phyloP scores from a whole-genome alignment of 352 stramenopile genomes.

The Phytophthora quininea region DNA sequence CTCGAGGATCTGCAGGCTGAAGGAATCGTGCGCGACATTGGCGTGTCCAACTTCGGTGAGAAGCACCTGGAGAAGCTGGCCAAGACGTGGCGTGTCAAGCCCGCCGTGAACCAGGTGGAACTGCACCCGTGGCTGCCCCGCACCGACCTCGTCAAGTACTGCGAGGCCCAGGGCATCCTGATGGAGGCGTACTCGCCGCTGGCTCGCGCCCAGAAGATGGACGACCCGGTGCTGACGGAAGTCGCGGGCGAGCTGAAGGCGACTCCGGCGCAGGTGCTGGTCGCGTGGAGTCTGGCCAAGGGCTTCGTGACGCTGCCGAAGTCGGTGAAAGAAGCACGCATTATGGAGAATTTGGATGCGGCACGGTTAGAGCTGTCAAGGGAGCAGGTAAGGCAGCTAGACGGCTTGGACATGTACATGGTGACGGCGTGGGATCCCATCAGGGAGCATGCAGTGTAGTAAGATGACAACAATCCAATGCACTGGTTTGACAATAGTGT shows the following conservation, averaged over 20 bases:
- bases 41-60: slow-evolving; percentile 90
- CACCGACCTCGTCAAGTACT: slow-evolving; percentile 15
- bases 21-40: slow-evolving; percentile 81
- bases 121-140: slow-evolving; percentile 66
- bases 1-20: slow-evolving; percentile 56
- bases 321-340: background rate
- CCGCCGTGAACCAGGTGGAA: slow-evolving; percentile 77
- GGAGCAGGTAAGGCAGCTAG: too few species aligned
- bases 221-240: slow-evolving; percentile 37
- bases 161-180: slow-evolving; percentile 22
- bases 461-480: too few species aligned
- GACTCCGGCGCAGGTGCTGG: slow-evolving; percentile 48
- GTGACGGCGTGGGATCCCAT: too few species aligned
- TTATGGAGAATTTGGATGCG: too few species aligned
- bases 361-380: too few species aligned
- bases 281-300: too few species aligned
- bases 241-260: slow-evolving; percentile 47
- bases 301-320: too few species aligned
- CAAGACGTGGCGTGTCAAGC: slow-evolving; percentile 43
- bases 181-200: slow-evolving; percentile 62
- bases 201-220: slow-evolving; percentile 38
- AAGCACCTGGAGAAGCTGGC: slow-evolving; percentile 41
- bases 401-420: too few species aligned
- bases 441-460: too few species aligned
- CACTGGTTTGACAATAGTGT: too few species aligned